A percentile compares a stretch with the other conserved stretches of the same genome.
Conservation (phyloP, 2,329 filamentous ascomycete genomes). For the Cladosporium cucumerinum region DNA sequence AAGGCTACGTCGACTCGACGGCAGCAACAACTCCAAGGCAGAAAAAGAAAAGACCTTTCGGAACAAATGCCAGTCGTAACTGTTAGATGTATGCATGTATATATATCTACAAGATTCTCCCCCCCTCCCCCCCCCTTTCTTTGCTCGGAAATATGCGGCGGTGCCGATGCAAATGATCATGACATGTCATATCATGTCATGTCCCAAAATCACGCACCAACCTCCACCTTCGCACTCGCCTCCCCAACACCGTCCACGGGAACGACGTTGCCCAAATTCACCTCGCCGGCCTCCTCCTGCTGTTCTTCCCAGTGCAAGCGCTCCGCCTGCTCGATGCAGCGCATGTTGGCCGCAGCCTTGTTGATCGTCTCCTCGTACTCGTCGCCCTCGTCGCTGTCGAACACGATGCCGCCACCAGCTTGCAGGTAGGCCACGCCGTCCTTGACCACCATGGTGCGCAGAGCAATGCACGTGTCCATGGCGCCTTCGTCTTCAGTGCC, state of each 20-base stretch:
- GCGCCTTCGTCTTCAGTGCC: conserved; percentile 64
- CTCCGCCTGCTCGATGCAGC: conserved; percentile 82
- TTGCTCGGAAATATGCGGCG: background rate
- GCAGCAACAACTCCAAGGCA: too few species aligned
- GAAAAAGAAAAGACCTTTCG: too few species aligned
- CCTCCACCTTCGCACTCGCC: conserved; percentile 11
- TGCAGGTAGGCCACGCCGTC: conserved; percentile 90
- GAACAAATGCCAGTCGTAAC: background rate
- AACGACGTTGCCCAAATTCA: background rate
- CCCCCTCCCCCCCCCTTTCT: too few species aligned
- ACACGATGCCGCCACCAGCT: conserved; percentile 83
- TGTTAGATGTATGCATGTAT: background rate
- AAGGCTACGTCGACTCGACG: too few species aligned
- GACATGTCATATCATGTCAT: background rate
- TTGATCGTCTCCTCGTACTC: conserved; percentile 98
- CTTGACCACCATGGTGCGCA: conserved; percentile 93
- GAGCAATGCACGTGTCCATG: conserved; percentile 82
- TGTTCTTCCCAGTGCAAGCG: conserved; percentile 57
- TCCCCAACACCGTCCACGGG: background rate
- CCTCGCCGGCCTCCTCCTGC: conserved; percentile 21
- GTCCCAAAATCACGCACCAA: background rate
- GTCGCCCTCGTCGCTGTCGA: conserved; percentile 84
- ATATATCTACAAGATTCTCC: background rate
- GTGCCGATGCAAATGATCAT: background rate
- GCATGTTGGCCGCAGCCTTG: conserved; percentile 86